Percentiles rank a stretch among this genome's conserved stretches.
phyloP scores from a whole-genome alignment of 2,329 filamentous ascomycete species.

The Aspergillus melleus region DNA sequence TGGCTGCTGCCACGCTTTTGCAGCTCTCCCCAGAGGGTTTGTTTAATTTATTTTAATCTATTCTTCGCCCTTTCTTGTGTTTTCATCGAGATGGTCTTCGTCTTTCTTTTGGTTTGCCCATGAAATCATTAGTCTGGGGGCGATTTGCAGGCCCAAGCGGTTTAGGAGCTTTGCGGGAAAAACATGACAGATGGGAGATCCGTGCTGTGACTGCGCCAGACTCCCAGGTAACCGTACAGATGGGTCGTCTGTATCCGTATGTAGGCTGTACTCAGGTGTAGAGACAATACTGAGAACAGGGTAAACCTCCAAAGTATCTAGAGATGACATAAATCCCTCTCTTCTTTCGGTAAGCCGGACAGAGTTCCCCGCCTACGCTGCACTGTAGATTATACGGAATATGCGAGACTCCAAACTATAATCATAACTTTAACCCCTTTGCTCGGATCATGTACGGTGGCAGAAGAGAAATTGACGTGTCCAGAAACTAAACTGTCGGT shows the following conservation, averaged over 20 bases:
- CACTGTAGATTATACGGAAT: background rate
- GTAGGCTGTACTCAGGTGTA: too few relatives aligned
- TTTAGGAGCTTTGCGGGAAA: conserved; percentile 10
- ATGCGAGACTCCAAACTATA: background rate
- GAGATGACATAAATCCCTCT: background rate
- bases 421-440: background rate
- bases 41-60: background rate
- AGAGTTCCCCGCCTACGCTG: background rate
- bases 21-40: background rate
- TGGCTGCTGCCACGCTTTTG: conserved; percentile 26
- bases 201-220: conserved; percentile 5
- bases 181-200: conserved; percentile 21
- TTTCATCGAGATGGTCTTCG: background rate
- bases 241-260: background rate
- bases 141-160: conserved; percentile 11
- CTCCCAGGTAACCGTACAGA: too few relatives aligned
- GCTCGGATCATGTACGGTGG: background rate
- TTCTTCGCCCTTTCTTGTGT: background rate
- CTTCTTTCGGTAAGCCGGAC: background rate
- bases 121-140: background rate
- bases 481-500: background rate
- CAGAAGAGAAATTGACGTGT: background rate
- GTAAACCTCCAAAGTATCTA: background rate
- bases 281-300: background rate
- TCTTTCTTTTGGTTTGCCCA: background rate